These are phyloP conservation scores for Thalassiosira mediterranea DNA, from an alignment of 352 stramenopile genomes.

Conservation along the genomic window DNA sequence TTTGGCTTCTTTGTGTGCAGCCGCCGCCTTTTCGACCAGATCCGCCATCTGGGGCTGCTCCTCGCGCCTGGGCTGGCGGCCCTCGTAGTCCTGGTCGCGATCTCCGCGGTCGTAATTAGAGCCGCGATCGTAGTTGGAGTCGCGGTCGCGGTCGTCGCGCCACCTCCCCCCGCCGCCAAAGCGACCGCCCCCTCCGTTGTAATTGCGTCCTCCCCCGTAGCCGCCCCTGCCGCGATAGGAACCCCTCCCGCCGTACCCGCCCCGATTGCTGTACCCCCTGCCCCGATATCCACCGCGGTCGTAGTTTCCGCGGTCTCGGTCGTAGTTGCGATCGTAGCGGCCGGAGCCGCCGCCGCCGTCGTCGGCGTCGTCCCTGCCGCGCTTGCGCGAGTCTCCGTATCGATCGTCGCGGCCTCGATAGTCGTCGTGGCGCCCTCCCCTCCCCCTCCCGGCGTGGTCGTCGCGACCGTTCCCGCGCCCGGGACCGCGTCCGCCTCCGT, in stretches of 20 bases:
- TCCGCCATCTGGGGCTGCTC: constrained; percentile 9
- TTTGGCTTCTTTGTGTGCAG: not conserved
- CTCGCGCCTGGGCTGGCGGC: not conserved
- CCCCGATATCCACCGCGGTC: constrained; percentile 4
- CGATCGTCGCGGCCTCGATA: constrained; percentile 16
- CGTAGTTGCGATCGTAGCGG: constrained; percentile 24
- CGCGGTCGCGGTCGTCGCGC: constrained; percentile 15
- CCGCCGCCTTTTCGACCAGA: constrained; percentile 9
- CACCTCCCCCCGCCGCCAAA: not conserved
- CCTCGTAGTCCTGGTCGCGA: constrained; percentile 2
- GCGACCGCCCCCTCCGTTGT: not conserved
- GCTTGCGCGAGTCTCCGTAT: constrained; percentile 8
- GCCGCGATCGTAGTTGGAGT: not conserved
- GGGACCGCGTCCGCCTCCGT: not conserved
- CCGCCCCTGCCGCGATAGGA: not conserved
- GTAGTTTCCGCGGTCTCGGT: constrained; percentile 6
- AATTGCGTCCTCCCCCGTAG: not conserved
- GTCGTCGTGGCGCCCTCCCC: not conserved
- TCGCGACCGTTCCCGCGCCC: constrained; percentile 1
- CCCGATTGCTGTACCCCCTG: constrained; percentile 2
- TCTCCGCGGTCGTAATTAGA: not conserved
- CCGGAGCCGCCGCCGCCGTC: constrained; percentile 1
- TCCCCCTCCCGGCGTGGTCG: not conserved
- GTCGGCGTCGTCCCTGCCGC: constrained; percentile 8
- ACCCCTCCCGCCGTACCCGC: not conserved